These are phyloP conservation scores for Malania oleifera DNA, from an alignment of 164 flowering plant genomes.

Conservation along the genomic window DNA sequence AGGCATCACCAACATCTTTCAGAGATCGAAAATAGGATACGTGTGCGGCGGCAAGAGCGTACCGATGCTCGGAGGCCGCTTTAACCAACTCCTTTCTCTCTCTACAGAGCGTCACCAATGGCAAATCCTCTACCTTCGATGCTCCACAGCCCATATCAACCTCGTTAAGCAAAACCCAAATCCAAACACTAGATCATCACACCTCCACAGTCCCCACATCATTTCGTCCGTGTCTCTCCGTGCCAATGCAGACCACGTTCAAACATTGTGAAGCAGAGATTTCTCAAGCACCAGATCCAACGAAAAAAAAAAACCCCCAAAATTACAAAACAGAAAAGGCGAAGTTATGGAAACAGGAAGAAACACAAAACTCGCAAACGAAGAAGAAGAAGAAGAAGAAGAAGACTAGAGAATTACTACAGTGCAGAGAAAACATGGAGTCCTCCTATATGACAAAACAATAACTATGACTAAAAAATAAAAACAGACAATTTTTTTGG, in stretches of 20 bases:
- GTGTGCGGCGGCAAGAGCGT: constrained; percentile 77
- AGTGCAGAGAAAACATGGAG: too few relatives aligned
- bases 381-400: neutral
- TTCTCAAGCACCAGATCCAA: neutral
- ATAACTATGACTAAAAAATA: too few relatives aligned
- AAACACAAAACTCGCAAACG: constrained; percentile 1
- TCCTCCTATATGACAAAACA: too few relatives aligned
- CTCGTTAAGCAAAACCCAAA: constrained; percentile 15
- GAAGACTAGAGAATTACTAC: too few relatives aligned
- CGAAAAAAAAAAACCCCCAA: neutral
- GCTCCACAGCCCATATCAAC: constrained; percentile 76
- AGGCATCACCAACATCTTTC: constrained; percentile 64
- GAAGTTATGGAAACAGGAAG: neutral
- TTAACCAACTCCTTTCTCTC: constrained; percentile 62
- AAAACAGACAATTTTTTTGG: too few relatives aligned
- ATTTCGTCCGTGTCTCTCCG: constrained; percentile 10
- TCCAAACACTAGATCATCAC: neutral
- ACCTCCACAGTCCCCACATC: neutral
- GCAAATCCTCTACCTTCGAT: constrained; percentile 67
- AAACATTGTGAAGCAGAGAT: constrained; percentile 1
- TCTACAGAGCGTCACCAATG: constrained; percentile 69
- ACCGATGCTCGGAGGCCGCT: constrained; percentile 67
- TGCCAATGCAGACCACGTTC: neutral
- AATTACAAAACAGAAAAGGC: neutral
- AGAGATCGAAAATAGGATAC: constrained; percentile 61